Percentiles rank a stretch among this genome's conserved stretches.
Conservation (phyloP, 2,329 filamentous ascomycete species). For the Didymella pomorum region DNA sequence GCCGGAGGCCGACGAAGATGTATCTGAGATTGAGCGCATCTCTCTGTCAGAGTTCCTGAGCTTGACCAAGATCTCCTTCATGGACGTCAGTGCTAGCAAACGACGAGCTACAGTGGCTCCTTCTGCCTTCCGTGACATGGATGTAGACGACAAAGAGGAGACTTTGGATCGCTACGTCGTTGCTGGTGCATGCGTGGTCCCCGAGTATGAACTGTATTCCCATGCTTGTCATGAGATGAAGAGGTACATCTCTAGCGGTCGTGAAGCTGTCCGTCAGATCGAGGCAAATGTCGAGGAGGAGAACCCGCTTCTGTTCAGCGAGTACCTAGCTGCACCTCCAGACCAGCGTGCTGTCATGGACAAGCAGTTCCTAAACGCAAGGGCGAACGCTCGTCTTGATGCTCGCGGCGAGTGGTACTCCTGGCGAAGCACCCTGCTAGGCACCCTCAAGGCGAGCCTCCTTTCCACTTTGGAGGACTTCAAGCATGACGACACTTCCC, state of each 20-base stretch:
- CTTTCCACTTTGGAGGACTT: slow-evolving; percentile 79
- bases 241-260: slow-evolving; percentile 93
- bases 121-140: slow-evolving; percentile 46
- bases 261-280: slow-evolving; percentile 87
- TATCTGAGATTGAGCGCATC: slow-evolving; percentile 66
- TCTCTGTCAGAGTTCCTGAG: slow-evolving; percentile 92
- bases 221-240: slow-evolving; percentile 96
- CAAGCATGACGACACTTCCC: slow-evolving; percentile 71
- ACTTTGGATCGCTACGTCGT: slow-evolving; percentile 80
- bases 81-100: slow-evolving; percentile 98
- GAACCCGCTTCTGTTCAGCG: slow-evolving; percentile 88
- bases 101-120: slow-evolving; percentile 76
- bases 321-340: slow-evolving; percentile 85
- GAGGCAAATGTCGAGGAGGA: slow-evolving; percentile 88
- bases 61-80: slow-evolving; percentile 96
- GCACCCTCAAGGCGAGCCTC: slow-evolving; percentile 83
- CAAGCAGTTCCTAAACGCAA: slow-evolving; percentile 96
- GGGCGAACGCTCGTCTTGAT: slow-evolving; percentile 85
- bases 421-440: slow-evolving; percentile 89
- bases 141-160: slow-evolving; percentile 58
- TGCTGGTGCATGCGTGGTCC: slow-evolving; percentile 88
- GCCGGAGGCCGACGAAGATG: slow-evolving; percentile 33
- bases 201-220: slow-evolving; percentile 93
- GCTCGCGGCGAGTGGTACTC: slow-evolving; percentile 99
- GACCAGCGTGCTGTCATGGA: slow-evolving; percentile 90